phyloP scores from a whole-genome alignment of 1,139 yeast species.

The Taphrina confusa region DNA sequence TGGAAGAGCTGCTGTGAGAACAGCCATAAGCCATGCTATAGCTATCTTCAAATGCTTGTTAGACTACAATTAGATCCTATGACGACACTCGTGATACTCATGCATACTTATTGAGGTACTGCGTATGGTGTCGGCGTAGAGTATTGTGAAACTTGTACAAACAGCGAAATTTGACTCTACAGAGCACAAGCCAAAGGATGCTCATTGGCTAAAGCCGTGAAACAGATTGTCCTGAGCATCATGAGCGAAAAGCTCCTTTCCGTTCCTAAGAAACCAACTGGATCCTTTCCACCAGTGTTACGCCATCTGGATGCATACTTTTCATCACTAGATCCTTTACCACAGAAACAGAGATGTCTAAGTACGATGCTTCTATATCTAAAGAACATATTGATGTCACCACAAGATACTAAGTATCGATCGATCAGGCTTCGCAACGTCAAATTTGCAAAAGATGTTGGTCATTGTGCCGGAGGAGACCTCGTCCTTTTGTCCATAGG shows the following conservation, averaged over 20 bases:
- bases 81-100: too few species aligned
- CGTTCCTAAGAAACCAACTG: constrained; percentile 18
- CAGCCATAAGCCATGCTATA: too few species aligned
- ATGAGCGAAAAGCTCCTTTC: constrained; percentile 2
- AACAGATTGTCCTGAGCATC: too few species aligned
- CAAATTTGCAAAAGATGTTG: neutral
- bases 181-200: too few species aligned
- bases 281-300: constrained; percentile 18
- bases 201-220: too few species aligned
- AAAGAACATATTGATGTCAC: constrained; percentile 13
- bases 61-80: too few species aligned
- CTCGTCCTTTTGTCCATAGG: constrained; percentile 20
- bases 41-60: too few species aligned
- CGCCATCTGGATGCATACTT: constrained; percentile 18
- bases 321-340: constrained; percentile 11
- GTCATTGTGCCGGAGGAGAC: constrained; percentile 16
- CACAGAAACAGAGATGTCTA: constrained; percentile 16
- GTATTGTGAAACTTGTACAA: too few species aligned
- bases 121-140: too few species aligned
- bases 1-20: too few species aligned
- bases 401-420: constrained; percentile 16
- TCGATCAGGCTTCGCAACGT: constrained; percentile 13
- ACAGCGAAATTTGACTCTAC: too few species aligned
- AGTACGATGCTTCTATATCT: neutral
- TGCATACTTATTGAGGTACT: too few species aligned